These are phyloP conservation scores for Olyra latifolia DNA, from an alignment of 176 grass and related monocot species.

Conservation along the genomic window DNA sequence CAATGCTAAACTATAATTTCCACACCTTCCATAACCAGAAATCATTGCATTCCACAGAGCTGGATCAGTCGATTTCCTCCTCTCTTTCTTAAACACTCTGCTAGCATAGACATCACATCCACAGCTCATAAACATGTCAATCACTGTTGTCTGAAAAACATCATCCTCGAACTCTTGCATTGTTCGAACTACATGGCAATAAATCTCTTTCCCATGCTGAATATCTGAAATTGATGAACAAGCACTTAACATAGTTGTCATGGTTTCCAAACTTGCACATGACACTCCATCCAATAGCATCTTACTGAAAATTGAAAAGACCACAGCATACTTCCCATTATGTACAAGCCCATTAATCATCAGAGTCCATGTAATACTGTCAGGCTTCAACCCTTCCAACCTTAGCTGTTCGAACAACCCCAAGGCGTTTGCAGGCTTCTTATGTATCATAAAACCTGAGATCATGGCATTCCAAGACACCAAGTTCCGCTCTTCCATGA, in stretches of 20 bases:
- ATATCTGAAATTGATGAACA: slow-evolving; percentile 37
- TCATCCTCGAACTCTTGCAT: slow-evolving; percentile 34
- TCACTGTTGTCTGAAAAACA: slow-evolving; percentile 43
- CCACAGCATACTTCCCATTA: slow-evolving; percentile 12
- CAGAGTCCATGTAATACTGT: slow-evolving; percentile 35
- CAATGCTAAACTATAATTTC: slow-evolving; percentile 29
- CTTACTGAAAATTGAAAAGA: slow-evolving; percentile 33
- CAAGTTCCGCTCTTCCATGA: slow-evolving; percentile 32
- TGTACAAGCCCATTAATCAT: slow-evolving; percentile 43
- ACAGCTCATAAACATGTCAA: slow-evolving; percentile 52
- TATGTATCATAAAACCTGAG: slow-evolving; percentile 30
- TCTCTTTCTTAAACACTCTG: slow-evolving; percentile 27
- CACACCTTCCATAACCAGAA: slow-evolving; percentile 44
- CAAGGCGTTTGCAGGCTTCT: background rate
- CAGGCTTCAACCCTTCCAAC: slow-evolving; percentile 36
- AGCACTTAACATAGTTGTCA: slow-evolving; percentile 38
- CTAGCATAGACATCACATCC: slow-evolving; percentile 35
- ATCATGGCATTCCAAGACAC: slow-evolving; percentile 49
- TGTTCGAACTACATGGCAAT: slow-evolving; percentile 43
- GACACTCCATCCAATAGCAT: slow-evolving; percentile 24
- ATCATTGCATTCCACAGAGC: slow-evolving; percentile 51
- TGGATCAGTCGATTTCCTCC: slow-evolving; percentile 27
- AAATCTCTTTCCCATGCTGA: slow-evolving; percentile 43
- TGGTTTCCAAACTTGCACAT: slow-evolving; percentile 37
- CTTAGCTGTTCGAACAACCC: slow-evolving; percentile 31